Evolutionary conservation across 305 asterid species (phyloP), one percentile per base, ranked within the genome.

Genomic region (Fraxinus albicans): DNA sequence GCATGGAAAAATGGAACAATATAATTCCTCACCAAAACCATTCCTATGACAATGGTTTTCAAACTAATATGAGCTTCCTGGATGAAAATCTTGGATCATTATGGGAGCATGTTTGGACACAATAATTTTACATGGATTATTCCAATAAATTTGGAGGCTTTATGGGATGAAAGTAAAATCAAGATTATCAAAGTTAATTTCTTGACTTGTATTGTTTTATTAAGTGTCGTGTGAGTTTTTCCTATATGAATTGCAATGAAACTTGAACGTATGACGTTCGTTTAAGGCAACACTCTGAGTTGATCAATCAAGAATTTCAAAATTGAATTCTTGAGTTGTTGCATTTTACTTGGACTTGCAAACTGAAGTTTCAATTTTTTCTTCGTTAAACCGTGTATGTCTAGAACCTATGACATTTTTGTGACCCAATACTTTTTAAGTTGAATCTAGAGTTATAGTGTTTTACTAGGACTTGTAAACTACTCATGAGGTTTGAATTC

Each of bases 91-190:
- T 86, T 13, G 92, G 88, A 13, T 34, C 87, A 23, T 25, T 83
- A 0, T 91, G 85, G 84, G 92, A 88, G 23, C 74, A 10, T 31
- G 90, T 88, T 10, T 92, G 87, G 94, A 84, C 91, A 50, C 88
- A 86, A 87, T 53, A 0, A 27, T 67, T 29, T 27, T 25, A 4
- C 25, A 63, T 8, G 12, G 3, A 25, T 3, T 10, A 67, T 29
- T 3, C 36, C 36, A 67, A 67, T 67, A 25, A 67, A 67, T 67
- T 67, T 67, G 36, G 19, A 67, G 73, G 12, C 70, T 60, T 25
- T 67, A 67, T 25, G 36, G 29, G 34, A 67, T 67, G 17, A 65
- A 9, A 21, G 9, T 63, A 63, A 25, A 27, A 25, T 67, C n/a
- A 27, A 65, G 35, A 21, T 8, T 23, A 8, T 25, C 34, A 3